These are phyloP conservation scores for Fusarium foetens DNA, from an alignment of 2,329 filamentous ascomycete genomes.

Conservation along the genomic window DNA sequence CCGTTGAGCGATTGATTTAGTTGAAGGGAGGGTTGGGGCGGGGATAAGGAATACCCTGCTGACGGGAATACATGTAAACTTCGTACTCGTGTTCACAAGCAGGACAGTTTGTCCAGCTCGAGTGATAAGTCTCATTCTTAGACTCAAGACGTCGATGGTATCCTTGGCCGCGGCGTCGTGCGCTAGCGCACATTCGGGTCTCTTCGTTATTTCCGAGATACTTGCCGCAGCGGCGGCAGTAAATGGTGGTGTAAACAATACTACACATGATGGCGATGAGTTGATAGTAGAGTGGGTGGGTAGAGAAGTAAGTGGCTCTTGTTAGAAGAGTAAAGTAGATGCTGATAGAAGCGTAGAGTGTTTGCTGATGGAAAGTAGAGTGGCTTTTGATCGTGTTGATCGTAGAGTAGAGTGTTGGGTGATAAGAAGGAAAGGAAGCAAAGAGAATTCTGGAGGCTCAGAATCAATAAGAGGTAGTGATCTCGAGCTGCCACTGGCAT, in stretches of 20 bases:
- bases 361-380: too few species aligned
- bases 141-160: too few species aligned
- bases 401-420: neutral
- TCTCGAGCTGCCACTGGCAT: neutral
- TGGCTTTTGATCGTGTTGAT: too few species aligned
- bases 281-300: too few species aligned
- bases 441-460: neutral
- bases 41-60: neutral
- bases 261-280: neutral
- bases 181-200: too few species aligned
- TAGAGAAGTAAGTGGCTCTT: too few species aligned
- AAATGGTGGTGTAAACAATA: neutral
- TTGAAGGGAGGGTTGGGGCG: neutral
- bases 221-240: neutral
- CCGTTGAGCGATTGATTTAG: neutral
- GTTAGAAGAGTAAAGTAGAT: neutral
- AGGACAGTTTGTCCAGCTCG: too few species aligned
- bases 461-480: fast-evolving
- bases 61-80: neutral
- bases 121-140: too few species aligned
- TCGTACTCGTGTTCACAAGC: neutral
- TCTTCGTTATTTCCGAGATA: too few species aligned
- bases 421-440: neutral
- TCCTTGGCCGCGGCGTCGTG: too few species aligned
- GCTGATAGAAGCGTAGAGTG: too few species aligned